A percentile compares a stretch with the other conserved stretches of the same genome.
phyloP scores from a whole-genome alignment of 2,329 filamentous ascomycete species.

The Chaetoscypha palmicola region DNA sequence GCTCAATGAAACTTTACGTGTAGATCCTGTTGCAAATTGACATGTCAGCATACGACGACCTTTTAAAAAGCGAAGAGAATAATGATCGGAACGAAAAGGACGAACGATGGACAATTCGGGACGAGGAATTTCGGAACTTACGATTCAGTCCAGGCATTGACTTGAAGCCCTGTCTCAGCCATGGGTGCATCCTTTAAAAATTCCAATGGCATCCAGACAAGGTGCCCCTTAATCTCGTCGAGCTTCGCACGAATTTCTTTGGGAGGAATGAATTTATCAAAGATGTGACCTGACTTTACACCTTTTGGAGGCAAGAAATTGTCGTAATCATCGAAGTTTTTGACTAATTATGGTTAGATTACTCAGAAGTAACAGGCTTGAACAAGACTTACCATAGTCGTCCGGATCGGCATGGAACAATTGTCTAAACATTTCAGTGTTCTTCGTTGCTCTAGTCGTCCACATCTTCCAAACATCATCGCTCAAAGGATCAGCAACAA shows the following conservation, averaged over 20 bases:
- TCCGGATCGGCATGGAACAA: conserved; percentile 87
- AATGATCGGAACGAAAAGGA: no score
- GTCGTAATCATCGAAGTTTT: conserved; percentile 86
- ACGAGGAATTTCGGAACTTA: no score
- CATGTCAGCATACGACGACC: no score
- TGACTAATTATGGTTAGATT: conserved; percentile 43
- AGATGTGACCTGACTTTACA: conserved; percentile 79
- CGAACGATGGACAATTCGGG: no score
- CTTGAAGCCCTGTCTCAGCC: conserved; percentile 78
- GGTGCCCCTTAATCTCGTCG: conserved; percentile 73
- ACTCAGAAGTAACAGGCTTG: conserved; percentile 10
- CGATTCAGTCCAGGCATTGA: conserved; percentile 73
- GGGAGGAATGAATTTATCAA: conserved; percentile 67
- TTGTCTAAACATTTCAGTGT: conserved; percentile 70
- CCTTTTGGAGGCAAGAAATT: conserved; percentile 63
- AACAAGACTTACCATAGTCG: conserved; percentile 54
- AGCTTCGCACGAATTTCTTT: conserved; percentile 69
- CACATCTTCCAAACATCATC: conserved; percentile 63
- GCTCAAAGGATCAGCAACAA: conserved; percentile 65
- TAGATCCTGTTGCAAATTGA: no score
- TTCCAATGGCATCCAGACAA: conserved; percentile 92
- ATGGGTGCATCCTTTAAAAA: conserved; percentile 80
- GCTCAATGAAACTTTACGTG: no score
- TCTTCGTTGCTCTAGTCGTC: conserved; percentile 60
- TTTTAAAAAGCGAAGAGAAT: no score